These are phyloP conservation scores for Aspergillus aculeatus DNA, from an alignment of 2,329 filamentous ascomycete genomes.

Conservation along the genomic window DNA sequence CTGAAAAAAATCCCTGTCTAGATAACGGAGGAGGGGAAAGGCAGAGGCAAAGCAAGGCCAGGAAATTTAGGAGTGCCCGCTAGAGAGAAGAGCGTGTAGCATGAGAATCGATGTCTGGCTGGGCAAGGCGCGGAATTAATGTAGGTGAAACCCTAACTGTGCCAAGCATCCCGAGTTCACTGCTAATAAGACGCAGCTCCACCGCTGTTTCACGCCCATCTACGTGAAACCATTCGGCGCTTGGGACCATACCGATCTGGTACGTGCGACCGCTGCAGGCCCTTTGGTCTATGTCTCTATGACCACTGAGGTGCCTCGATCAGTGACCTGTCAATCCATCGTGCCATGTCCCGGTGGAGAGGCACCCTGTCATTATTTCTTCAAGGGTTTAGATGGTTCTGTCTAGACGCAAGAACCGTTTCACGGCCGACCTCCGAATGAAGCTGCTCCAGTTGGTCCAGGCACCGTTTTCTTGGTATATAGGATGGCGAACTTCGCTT, in stretches of 20 bases:
- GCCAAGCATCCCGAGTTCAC: slow-evolving; percentile 16
- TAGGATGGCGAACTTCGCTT: slow-evolving; percentile 12
- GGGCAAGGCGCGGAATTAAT: slow-evolving; percentile 16
- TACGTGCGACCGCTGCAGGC: neutral
- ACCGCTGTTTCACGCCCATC: slow-evolving; percentile 19
- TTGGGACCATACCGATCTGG: slow-evolving; percentile 14
- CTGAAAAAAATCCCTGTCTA: neutral
- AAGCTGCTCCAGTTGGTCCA: neutral
- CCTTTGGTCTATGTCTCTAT: neutral
- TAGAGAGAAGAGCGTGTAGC: neutral
- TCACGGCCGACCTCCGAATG: slow-evolving; percentile 10
- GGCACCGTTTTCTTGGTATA: slow-evolving; percentile 13
- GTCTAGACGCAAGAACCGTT: slow-evolving; percentile 9
- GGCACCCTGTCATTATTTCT: slow-evolving; percentile 7
- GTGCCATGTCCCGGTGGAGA: slow-evolving; percentile 12
- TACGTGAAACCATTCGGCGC: slow-evolving; percentile 23
- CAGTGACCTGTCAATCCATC: slow-evolving; percentile 2
- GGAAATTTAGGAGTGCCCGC: slow-evolving; percentile 2
- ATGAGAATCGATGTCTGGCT: neutral
- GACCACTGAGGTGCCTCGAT: neutral
- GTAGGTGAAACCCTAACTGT: slow-evolving; percentile 24
- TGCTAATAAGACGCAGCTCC: slow-evolving; percentile 13
- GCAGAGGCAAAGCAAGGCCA: neutral
- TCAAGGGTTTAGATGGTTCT: slow-evolving; percentile 4
- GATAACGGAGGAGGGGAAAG: neutral